Evolutionary conservation across 169 alveolate species (phyloP).

Genomic region (Toxoplasma gondii): DNA sequence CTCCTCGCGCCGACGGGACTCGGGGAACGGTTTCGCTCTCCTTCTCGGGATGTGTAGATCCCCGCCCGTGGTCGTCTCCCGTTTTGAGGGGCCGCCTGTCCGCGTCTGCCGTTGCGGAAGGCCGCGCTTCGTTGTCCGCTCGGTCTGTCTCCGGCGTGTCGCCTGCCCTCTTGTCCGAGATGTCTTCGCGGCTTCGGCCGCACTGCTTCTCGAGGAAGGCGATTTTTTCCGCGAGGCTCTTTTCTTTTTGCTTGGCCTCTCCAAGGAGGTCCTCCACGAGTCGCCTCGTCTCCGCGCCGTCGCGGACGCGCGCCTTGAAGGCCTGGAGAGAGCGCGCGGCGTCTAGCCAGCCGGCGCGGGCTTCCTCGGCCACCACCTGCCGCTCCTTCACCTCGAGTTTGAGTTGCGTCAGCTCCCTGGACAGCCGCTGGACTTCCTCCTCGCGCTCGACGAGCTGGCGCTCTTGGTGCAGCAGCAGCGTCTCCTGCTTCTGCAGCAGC

Average conservation of each 20-base stretch:
- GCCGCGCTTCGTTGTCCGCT: neutral
- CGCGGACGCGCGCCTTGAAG: neutral
- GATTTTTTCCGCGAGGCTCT: neutral
- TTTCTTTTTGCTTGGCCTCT: neutral
- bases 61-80: neutral
- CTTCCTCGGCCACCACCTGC: neutral
- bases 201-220: neutral
- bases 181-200: neutral
- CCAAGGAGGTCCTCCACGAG: neutral
- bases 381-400: neutral
- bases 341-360: neutral
- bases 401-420: neutral
- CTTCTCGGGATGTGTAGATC: neutral
- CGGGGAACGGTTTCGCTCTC: neutral
- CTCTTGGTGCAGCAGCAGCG: neutral
- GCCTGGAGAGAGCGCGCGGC: neutral
- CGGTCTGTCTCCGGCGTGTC: neutral
- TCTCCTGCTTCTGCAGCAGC: conserved; percentile 19
- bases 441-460: neutral
- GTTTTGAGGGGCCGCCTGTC: neutral
- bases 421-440: neutral
- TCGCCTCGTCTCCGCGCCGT: neutral
- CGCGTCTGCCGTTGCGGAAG: neutral
- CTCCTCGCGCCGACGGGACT: neutral
- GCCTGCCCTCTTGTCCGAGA: neutral